These are phyloP conservation scores for Mycena haematopus DNA, from an alignment of 768 basidiomycete species.

Conservation along the genomic window DNA sequence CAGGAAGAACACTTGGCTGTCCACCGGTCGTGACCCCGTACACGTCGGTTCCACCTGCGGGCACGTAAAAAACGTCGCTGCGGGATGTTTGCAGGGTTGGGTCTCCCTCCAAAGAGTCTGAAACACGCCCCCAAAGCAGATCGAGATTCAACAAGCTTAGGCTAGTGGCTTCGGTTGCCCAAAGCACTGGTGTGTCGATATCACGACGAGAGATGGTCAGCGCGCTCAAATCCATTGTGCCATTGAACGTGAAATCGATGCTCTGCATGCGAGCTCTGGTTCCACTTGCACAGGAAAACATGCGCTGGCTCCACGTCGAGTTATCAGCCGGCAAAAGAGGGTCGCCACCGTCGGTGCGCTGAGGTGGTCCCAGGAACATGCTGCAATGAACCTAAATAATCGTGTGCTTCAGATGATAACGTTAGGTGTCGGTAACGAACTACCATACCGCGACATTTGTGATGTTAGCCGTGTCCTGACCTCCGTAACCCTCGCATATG, in stretches of 20 bases:
- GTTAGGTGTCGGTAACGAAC: neutral
- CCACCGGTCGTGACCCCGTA: slow-evolving; percentile 18
- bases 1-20: slow-evolving; percentile 10
- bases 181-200: slow-evolving; percentile 23
- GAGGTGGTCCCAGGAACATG: slow-evolving; percentile 30
- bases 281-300: slow-evolving; percentile 30
- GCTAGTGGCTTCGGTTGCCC: slow-evolving; percentile 22
- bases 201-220: slow-evolving; percentile 18
- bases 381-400: slow-evolving; percentile 27
- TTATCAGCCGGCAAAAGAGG: slow-evolving; percentile 13
- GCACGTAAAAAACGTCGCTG: slow-evolving; percentile 29
- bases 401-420: too few species aligned
- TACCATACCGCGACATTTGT: slow-evolving; percentile 29
- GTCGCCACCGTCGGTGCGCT: slow-evolving; percentile 33
- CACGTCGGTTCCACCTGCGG: slow-evolving; percentile 23
- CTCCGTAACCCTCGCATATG: slow-evolving; percentile 31
- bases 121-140: slow-evolving; percentile 27
- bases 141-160: slow-evolving; percentile 24
- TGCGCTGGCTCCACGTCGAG: slow-evolving; percentile 33
- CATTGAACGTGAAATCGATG: slow-evolving; percentile 26
- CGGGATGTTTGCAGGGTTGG: slow-evolving; percentile 13
- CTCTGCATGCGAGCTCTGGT: slow-evolving; percentile 28
- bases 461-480: slow-evolving; percentile 29
- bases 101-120: slow-evolving; percentile 14
- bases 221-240: slow-evolving; percentile 13